These are phyloP conservation scores for Hymenoscyphus salicellus DNA, from an alignment of 2,329 filamentous ascomycete species.

Conservation along the genomic window DNA sequence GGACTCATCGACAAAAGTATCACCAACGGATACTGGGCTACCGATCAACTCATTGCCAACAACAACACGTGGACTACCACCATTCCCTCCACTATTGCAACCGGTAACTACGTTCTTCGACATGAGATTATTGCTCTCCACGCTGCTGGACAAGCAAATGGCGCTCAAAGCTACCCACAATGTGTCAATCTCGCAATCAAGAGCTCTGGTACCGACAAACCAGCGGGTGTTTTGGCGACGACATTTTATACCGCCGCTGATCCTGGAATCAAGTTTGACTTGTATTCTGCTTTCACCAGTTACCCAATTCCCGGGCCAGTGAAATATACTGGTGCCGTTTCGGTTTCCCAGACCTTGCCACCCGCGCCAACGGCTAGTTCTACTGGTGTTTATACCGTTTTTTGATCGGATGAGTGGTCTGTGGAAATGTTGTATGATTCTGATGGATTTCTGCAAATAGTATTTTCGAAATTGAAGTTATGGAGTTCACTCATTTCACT, in stretches of 20 bases:
- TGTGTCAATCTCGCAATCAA: slow-evolving; percentile 49
- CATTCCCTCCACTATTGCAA: slow-evolving; percentile 43
- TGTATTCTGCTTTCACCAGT: slow-evolving; percentile 37
- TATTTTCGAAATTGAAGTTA: neutral
- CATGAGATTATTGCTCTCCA: slow-evolving; percentile 42
- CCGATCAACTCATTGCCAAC: slow-evolving; percentile 48
- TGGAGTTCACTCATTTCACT: neutral
- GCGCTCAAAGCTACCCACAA: slow-evolving; percentile 50
- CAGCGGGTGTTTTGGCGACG: slow-evolving; percentile 39
- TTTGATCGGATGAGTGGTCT: neutral
- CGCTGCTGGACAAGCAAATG: slow-evolving; percentile 36
- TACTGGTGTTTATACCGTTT: slow-evolving; percentile 20
- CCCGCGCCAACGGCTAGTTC: slow-evolving; percentile 24
- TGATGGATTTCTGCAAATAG: neutral
- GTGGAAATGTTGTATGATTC: neutral
- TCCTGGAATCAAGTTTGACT: slow-evolving; percentile 41
- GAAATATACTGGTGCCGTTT: slow-evolving; percentile 29
- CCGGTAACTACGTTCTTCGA: slow-evolving; percentile 52
- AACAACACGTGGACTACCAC: slow-evolving; percentile 52
- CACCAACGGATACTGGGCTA: slow-evolving; percentile 41
- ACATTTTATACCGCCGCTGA: slow-evolving; percentile 42
- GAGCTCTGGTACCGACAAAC: slow-evolving; percentile 41
- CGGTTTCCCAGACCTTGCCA: slow-evolving; percentile 23
- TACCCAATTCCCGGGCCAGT: slow-evolving; percentile 39
- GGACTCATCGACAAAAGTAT: slow-evolving; percentile 36